These are phyloP conservation scores for Eruca vesicaria DNA, from an alignment of 441 rosid species.

Conservation along the genomic window DNA sequence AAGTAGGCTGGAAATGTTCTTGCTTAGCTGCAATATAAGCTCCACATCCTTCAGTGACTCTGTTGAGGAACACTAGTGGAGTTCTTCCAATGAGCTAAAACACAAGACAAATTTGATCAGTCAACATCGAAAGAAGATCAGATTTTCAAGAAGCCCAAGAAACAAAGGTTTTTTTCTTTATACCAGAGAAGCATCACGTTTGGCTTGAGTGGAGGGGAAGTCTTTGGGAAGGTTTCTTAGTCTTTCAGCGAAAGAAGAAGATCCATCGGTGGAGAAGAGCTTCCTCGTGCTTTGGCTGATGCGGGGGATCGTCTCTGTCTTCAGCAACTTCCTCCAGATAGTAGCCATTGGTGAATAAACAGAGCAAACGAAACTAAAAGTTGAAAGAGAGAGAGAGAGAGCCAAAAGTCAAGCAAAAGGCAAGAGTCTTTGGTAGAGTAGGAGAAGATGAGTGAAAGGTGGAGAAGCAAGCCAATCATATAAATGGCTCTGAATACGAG, in stretches of 20 bases:
- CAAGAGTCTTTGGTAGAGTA: neutral
- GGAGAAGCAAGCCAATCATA: neutral
- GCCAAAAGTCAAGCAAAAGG: too few species aligned
- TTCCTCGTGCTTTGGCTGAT: slow-evolving; percentile 31
- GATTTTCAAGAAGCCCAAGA: neutral
- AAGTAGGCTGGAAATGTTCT: slow-evolving; percentile 89
- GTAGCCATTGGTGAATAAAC: slow-evolving; percentile 47
- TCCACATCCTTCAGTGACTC: slow-evolving; percentile 87
- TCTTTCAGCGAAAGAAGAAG: slow-evolving; percentile 57
- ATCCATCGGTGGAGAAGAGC: slow-evolving; percentile 41
- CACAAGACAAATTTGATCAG: neutral
- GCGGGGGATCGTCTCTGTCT: slow-evolving; percentile 34
- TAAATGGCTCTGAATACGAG: slow-evolving; percentile 6
- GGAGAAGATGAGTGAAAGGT: slow-evolving; percentile 8
- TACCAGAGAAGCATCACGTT: slow-evolving; percentile 60
- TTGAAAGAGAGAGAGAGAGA: slow-evolving; percentile 18
- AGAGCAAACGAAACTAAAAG: neutral
- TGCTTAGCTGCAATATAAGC: slow-evolving; percentile 85
- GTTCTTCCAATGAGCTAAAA: slow-evolving; percentile 78
- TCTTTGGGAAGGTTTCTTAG: slow-evolving; percentile 70
- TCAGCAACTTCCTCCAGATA: slow-evolving; percentile 35
- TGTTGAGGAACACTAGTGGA: slow-evolving; percentile 78
- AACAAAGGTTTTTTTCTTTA: neutral
- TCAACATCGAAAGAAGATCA: neutral
- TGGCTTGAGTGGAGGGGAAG: slow-evolving; percentile 58